Conservation (phyloP, 2,329 filamentous ascomycete species). For the Tolypocladium tropicale region DNA sequence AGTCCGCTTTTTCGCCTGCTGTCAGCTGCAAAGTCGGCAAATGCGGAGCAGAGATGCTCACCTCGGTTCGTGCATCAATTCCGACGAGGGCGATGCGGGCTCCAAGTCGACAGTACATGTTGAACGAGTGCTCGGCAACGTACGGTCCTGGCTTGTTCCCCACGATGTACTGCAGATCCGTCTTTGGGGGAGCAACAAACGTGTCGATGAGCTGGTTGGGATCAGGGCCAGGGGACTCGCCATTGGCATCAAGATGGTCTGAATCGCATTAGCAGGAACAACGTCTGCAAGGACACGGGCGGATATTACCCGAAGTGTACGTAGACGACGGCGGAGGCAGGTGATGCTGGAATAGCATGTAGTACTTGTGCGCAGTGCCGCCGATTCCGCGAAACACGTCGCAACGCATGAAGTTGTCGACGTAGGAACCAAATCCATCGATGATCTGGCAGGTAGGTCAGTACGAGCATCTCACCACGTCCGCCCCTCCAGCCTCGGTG, state of each 20-base stretch:
- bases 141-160: slow-evolving; percentile 76
- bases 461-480: background rate
- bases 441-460: slow-evolving; percentile 56
- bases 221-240: slow-evolving; percentile 45
- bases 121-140: slow-evolving; percentile 78
- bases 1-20: slow-evolving; percentile 46
- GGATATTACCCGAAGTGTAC: slow-evolving; percentile 62
- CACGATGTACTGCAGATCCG: slow-evolving; percentile 67
- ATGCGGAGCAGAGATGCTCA: slow-evolving; percentile 15
- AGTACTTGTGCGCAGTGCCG: slow-evolving; percentile 92
- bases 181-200: slow-evolving; percentile 50
- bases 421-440: slow-evolving; percentile 88
- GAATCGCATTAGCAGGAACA: background rate
- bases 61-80: slow-evolving; percentile 86
- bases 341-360: slow-evolving; percentile 95
- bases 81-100: slow-evolving; percentile 76
- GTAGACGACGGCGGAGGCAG: slow-evolving; percentile 75
- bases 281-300: background rate
- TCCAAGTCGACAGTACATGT: slow-evolving; percentile 76
- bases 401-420: slow-evolving; percentile 86
- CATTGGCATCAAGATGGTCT: slow-evolving; percentile 11
- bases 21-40: background rate
- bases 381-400: slow-evolving; percentile 88
- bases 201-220: slow-evolving; percentile 63
- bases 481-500: slow-evolving; percentile 16